Percentiles rank a stretch among this genome's conserved stretches.
Evolutionary conservation across 495 filamentous ascomycete species (phyloP).

Genomic region (Penicillium bialowiezense): DNA sequence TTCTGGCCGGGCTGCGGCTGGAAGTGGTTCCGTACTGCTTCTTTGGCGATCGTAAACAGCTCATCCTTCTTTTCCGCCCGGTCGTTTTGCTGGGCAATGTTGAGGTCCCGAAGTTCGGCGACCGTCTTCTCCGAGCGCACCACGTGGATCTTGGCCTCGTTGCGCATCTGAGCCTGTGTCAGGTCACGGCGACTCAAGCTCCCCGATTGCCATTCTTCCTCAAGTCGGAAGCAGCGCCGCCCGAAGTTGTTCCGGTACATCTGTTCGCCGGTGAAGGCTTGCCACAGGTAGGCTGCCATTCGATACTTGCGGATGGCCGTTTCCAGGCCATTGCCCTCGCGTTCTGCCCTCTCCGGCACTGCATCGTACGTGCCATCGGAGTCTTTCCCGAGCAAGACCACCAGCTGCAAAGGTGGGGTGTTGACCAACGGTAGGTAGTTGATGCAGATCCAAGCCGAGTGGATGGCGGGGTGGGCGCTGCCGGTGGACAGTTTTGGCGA

Average conservation of each 20-base stretch:
- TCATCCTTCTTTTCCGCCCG: constrained; percentile 64
- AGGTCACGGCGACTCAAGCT: constrained; percentile 69
- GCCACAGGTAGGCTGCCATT: constrained; percentile 92
- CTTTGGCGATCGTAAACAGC: constrained; percentile 69
- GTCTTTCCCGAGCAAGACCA: constrained; percentile 80
- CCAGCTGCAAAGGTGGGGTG: constrained; percentile 77
- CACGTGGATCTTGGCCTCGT: constrained; percentile 84
- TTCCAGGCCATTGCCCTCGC: constrained; percentile 78
- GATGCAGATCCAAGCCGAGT: constrained; percentile 74
- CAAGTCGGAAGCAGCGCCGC: constrained; percentile 79
- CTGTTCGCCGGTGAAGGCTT: constrained; percentile 91
- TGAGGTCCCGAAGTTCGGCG: constrained; percentile 72
- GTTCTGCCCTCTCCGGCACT: constrained; percentile 66
- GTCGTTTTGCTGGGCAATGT: constrained; percentile 76
- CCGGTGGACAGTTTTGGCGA: constrained; percentile 74
- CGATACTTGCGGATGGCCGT: constrained; percentile 80
- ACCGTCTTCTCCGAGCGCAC: constrained; percentile 80
- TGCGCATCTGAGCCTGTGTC: constrained; percentile 69
- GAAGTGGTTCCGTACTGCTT: constrained; percentile 75
- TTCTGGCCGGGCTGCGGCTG: constrained; percentile 70
- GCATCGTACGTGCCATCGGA: constrained; percentile 85
- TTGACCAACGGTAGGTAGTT: constrained; percentile 79
- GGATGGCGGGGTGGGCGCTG: constrained; percentile 63
- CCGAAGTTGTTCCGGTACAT: constrained; percentile 87
- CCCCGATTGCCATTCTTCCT: constrained; percentile 88